A percentile compares a stretch with the other conserved stretches of the same genome.
phyloP scores from a whole-genome alignment of 1,284 basidiomycete genomes.

The Hortiboletus rubellus region DNA sequence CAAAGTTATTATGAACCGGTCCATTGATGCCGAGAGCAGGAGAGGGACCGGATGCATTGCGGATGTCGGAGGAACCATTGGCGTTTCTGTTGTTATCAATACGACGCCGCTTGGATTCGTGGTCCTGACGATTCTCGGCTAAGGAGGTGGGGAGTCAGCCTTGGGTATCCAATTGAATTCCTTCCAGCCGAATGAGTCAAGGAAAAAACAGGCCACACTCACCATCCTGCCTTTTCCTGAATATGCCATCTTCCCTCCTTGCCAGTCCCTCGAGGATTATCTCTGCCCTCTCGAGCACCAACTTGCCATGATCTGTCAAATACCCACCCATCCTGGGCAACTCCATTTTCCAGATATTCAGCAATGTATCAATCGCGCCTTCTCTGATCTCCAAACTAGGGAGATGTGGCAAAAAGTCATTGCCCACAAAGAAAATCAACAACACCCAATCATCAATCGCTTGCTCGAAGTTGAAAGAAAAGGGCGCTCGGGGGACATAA shows the following conservation, averaged over 20 bases:
- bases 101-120: constrained; percentile 85
- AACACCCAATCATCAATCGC: constrained; percentile 99
- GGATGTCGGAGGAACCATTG: constrained; percentile 33
- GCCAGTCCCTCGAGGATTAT: constrained; percentile 96
- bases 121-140: constrained; percentile 94
- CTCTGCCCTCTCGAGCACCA: constrained; percentile 86
- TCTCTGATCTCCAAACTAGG: constrained; percentile 98
- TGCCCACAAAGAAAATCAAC: constrained; percentile 99
- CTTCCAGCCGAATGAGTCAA: constrained; percentile 2
- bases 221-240: constrained; percentile 90
- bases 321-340: constrained; percentile 96
- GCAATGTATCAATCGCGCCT: constrained; percentile 95
- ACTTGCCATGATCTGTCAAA: constrained; percentile 89
- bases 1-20: constrained; percentile 65
- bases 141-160: constrained; percentile 19
- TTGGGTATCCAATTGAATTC: constrained; percentile 1
- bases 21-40: constrained; percentile 51
- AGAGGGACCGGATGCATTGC: constrained; percentile 48
- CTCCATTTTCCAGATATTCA: constrained; percentile 95
- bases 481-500: constrained; percentile 72
- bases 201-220: constrained; percentile 38
- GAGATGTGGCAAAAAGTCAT: constrained; percentile 98
- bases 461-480: constrained; percentile 94
- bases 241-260: constrained; percentile 93
- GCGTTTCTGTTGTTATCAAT: constrained; percentile 61